Base-by-base conservation (phyloP, 192 early-diverging fungal genomes). In the Backusella morwellensis region DNA sequence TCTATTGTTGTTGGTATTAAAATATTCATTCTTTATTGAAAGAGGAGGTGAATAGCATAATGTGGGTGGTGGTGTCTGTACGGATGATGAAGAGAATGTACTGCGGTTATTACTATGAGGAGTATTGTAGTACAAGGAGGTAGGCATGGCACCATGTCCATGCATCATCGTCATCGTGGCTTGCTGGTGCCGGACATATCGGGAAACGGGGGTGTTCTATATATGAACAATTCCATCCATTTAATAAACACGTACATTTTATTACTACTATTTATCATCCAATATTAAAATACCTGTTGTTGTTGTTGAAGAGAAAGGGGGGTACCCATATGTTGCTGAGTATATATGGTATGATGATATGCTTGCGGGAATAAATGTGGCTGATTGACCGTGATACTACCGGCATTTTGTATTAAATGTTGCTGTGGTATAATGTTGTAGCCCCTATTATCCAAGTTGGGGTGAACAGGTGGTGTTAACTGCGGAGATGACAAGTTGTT, bases 401-500 rank as follows among this genome's bases (percentile, higher is more conserved):
- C 38, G 35, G 26, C n/a, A 38, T 70, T 70, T 63, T 63, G 56
- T 23, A 63, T 63, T 63, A 70, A 38, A 41, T 70, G 36, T 21
- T 70, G 68, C 38, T 63, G 56, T 63, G 21, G 23, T 29, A 63
- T 14, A 63, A n/a, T 63, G 21, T 23, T 63, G 26, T 63, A 63
- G 0, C 56, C 12, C 23, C 23, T 59, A 59, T 59, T 59, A 59
- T 59, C 26, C 12, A 23, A 21, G 54, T 21, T 56, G 9, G 54
- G 56, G 23, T 63, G 56, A 63, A 12, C 47, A 17, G 47, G 47
- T 50, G 56, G 56, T 63, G 38, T 70, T 70, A 41, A 70, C 19
- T 70, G 68, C 38, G 68, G 56, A 63, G 56, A 63, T 63, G 56
- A 63, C 26, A 63, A 63, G 23, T 63, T 63, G 3, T 63, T 63